phyloP scores from a whole-genome alignment of 2,329 filamentous ascomycete species.

The Microcyclosporella mali region DNA sequence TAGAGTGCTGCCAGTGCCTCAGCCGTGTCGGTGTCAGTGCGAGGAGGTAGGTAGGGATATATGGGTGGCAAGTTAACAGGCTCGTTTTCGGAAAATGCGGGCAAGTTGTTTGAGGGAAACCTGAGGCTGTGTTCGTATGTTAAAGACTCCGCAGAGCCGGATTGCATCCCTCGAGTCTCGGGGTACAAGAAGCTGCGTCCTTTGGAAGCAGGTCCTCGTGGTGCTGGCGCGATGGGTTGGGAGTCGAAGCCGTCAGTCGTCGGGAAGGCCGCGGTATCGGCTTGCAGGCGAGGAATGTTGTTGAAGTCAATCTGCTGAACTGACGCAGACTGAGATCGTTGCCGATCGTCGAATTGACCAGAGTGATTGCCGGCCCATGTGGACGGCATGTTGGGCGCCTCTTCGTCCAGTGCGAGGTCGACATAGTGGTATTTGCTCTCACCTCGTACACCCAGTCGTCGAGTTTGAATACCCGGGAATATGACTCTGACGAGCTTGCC shows the following conservation, averaged over 20 bases:
- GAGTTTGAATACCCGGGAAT: slow-evolving; percentile 89
- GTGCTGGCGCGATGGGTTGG: slow-evolving; percentile 23
- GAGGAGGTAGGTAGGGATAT: slow-evolving; percentile 67
- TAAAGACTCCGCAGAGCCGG: slow-evolving; percentile 36
- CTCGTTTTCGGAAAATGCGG: slow-evolving; percentile 57
- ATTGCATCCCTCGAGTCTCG: slow-evolving; percentile 37
- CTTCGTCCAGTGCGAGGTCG: slow-evolving; percentile 47
- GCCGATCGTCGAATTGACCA: slow-evolving; percentile 17
- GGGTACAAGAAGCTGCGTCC: slow-evolving; percentile 44
- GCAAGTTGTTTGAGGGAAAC: slow-evolving; percentile 55
- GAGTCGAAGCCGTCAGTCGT: slow-evolving; percentile 29
- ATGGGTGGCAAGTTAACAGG: slow-evolving; percentile 79
- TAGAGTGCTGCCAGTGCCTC: slow-evolving; percentile 83
- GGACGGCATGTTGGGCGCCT: slow-evolving; percentile 27
- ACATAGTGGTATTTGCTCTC: slow-evolving; percentile 98
- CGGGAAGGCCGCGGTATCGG: slow-evolving; percentile 46
- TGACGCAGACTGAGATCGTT: slow-evolving; percentile 28
- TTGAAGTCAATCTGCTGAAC: slow-evolving; percentile 32
- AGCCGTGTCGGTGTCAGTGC: slow-evolving; percentile 80
- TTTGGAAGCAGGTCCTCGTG: slow-evolving; percentile 37
- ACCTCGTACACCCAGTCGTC: slow-evolving; percentile 83
- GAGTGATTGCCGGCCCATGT: slow-evolving; percentile 17
- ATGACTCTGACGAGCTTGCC: slow-evolving; percentile 94
- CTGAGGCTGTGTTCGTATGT: slow-evolving; percentile 58
- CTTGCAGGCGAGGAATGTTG: slow-evolving; percentile 40